Evolutionary conservation across 257 asterid genomes (phyloP), one percentile per base, ranked within the genome.

Genomic region (Nemophila menziesii): DNA sequence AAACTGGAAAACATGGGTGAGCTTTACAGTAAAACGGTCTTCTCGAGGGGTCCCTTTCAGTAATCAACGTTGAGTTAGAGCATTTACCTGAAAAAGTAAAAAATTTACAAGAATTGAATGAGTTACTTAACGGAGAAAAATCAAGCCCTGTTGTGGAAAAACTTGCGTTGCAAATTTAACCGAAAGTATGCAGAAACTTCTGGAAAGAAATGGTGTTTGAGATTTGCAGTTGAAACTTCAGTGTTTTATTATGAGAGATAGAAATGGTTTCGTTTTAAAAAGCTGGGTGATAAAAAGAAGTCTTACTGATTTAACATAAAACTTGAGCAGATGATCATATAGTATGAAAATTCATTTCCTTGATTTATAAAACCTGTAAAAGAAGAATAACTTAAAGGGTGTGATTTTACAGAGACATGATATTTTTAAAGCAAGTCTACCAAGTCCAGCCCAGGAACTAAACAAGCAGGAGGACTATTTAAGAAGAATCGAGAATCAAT

Each of bases 391-490:
- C n/a, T n/a, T n/a, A n/a, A 33, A 22, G 9, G 4, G 41, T 5
- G 20, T 20, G 33, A 22, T 21, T 2, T 19, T 67, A 89, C 98
- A 95, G 53, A 71, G 69, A 61, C 82, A 66, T 58, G 98, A 89
- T 49, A 89, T 89, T 67, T 89, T 95, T 51, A 89, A 70, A 43
- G 98, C 98, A 58, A 89, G 73, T 58, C 98, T 81, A 58, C 94
- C 98, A 57, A 89, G 94, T 72, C 98, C 98, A 60, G 98, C 98
- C 98, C 98, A 51, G 98, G 98, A 48, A 89, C 92, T 69, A 89
- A 72, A 52, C 96, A 89, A 22, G 92, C 60, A 38, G 96, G 92
- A 55, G 97, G 92, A 57, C 94, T 84, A 64, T 45, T 36, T 59
- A 51, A 67, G 39, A 58, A 57, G 37, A 60, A 42, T n/a, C n/a